A percentile compares a stretch with the other conserved stretches of the same genome.
These are phyloP conservation scores for Akanthomyces lecanii DNA, from an alignment of 2,329 filamentous ascomycete species.

Conservation along the genomic window DNA sequence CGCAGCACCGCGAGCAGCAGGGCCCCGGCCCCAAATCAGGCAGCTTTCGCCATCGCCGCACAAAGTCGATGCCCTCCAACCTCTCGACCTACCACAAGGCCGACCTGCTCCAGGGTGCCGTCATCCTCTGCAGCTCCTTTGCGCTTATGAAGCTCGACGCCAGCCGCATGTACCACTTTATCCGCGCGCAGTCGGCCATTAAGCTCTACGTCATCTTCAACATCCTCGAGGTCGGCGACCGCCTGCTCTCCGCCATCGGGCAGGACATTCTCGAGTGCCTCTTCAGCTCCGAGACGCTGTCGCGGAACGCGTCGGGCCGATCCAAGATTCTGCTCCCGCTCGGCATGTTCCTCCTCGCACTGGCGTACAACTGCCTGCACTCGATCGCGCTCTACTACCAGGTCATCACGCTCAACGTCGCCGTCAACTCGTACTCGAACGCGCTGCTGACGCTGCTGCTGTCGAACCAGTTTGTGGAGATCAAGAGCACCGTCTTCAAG, in stretches of 20 bases:
- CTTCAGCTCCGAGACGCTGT: conserved; percentile 88
- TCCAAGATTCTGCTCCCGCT: conserved; percentile 87
- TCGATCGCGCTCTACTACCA: conserved; percentile 91
- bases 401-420: conserved; percentile 95
- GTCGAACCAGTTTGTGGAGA: conserved; percentile 98
- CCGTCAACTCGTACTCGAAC: conserved; percentile 98
- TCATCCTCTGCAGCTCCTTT: conserved; percentile 81
- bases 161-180: conserved; percentile 96
- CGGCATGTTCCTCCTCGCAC: conserved; percentile 82
- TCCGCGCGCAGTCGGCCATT: conserved; percentile 92
- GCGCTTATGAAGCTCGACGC: conserved; percentile 89
- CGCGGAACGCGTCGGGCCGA: conserved; percentile 79
- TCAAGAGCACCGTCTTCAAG: conserved; percentile 98
- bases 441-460: conserved; percentile 86
- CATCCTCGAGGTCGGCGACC: conserved; percentile 87
- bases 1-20: conserved; percentile 18
- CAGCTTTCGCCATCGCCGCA: conserved; percentile 61
- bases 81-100: conserved; percentile 89
- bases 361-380: conserved; percentile 85
- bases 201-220: conserved; percentile 99
- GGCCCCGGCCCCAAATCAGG: conserved; percentile 31
- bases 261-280: conserved; percentile 96
- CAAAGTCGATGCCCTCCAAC: conserved; percentile 79
- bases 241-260: conserved; percentile 82
- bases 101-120: conserved; percentile 82